Evolutionary conservation across 208 protist species (phyloP).

Genomic region (Acanthamoeba pearcei): DNA sequence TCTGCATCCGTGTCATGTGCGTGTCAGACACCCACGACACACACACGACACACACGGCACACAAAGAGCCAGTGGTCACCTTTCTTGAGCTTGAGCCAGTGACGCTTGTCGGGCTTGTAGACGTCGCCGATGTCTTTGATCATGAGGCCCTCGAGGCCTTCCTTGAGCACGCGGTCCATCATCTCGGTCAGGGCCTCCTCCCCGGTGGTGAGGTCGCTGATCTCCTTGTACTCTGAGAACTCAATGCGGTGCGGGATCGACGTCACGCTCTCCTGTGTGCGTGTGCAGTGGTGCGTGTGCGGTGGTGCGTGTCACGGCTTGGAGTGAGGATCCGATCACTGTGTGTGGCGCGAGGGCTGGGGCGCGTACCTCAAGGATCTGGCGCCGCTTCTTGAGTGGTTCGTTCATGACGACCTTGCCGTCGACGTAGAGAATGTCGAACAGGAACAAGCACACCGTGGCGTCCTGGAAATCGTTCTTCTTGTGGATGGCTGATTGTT

Average conservation of each 20-base stretch:
- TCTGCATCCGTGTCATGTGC: slow-evolving; percentile 76
- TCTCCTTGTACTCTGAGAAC: slow-evolving; percentile 87
- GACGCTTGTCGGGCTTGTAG: slow-evolving; percentile 91
- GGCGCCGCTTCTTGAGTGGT: slow-evolving; percentile 35
- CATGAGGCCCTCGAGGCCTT: slow-evolving; percentile 91
- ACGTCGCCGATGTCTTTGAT: slow-evolving; percentile 89
- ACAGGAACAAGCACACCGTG: slow-evolving; percentile 90
- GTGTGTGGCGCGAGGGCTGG: not conserved
- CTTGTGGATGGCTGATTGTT: slow-evolving; percentile 84
- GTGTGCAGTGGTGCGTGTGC: no score
- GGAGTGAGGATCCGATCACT: not conserved
- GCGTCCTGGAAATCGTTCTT: slow-evolving; percentile 89
- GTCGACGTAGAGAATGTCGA: slow-evolving; percentile 93
- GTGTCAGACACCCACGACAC: not conserved
- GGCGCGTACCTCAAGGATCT: not conserved
- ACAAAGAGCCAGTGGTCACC: not conserved
- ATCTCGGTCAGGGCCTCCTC: slow-evolving; percentile 82
- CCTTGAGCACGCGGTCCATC: slow-evolving; percentile 87
- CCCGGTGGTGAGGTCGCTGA: slow-evolving; percentile 77
- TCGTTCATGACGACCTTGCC: slow-evolving; percentile 78
- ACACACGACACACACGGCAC: not conserved
- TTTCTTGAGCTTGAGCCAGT: slow-evolving; percentile 94
- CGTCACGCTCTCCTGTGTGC: slow-evolving; percentile 59
- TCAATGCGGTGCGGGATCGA: slow-evolving; percentile 74
- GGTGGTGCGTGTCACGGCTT: not conserved